Evolutionary conservation across 371 early-diverging fungal species (phyloP).

Genomic region (Rhizopus delemar): DNA sequence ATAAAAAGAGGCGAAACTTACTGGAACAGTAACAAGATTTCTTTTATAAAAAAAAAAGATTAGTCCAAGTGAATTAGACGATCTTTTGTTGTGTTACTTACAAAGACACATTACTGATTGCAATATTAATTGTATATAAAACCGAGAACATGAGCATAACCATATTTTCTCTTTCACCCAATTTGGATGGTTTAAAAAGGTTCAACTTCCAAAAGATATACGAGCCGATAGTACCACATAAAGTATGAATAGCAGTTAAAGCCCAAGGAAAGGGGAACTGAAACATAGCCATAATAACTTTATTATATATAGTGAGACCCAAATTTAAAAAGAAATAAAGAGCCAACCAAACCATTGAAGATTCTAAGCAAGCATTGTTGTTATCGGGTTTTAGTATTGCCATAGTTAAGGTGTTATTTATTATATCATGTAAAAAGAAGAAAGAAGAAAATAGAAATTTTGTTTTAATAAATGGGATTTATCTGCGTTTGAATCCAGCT

Average conservation of each 20-base stretch:
- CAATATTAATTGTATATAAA: slow-evolving; percentile 89
- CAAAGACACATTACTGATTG: slow-evolving; percentile 83
- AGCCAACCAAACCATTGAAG: slow-evolving; percentile 64
- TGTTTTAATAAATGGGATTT: too few relatives aligned
- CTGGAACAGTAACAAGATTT: slow-evolving; percentile 55
- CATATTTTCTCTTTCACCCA: slow-evolving; percentile 67
- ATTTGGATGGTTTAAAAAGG: slow-evolving; percentile 58
- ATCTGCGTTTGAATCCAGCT: too few relatives aligned
- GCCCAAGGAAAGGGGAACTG: slow-evolving; percentile 88
- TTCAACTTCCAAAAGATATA: slow-evolving; percentile 55
- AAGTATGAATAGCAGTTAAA: slow-evolving; percentile 81
- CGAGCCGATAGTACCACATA: slow-evolving; percentile 72
- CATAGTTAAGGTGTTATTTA: background rate
- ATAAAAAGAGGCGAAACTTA: slow-evolving; percentile 20
- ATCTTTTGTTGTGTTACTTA: slow-evolving; percentile 43
- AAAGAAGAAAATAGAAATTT: too few relatives aligned
- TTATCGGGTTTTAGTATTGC: background rate
- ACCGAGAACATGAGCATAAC: slow-evolving; percentile 80
- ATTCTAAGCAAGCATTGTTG: slow-evolving; percentile 18
- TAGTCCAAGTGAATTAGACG: background rate
- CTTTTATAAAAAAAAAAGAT: slow-evolving; percentile 19
- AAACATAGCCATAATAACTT: slow-evolving; percentile 75
- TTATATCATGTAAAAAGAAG: too few relatives aligned
- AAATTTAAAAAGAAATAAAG: slow-evolving; percentile 82
- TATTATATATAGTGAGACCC: slow-evolving; percentile 82